These are phyloP conservation scores for Grammothele lineata DNA, from an alignment of 768 basidiomycete species.

Conservation along the genomic window DNA sequence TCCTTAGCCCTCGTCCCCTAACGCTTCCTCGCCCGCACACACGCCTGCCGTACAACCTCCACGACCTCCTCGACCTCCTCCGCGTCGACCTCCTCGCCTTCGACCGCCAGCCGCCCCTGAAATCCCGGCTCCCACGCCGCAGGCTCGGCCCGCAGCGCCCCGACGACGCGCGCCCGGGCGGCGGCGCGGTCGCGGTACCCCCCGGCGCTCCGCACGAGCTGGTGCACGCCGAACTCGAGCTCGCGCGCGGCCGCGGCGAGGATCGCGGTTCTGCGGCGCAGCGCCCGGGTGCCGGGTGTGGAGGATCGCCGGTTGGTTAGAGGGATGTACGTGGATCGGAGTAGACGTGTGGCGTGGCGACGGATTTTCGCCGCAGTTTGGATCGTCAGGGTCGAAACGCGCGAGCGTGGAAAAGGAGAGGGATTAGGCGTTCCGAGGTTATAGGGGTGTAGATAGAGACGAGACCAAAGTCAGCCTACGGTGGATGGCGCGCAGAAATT, in stretches of 20 bases:
- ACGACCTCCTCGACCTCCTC: slow-evolving; percentile 37
- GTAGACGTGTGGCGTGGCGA: no score
- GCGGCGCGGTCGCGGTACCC: slow-evolving; percentile 44
- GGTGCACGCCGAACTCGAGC: slow-evolving; percentile 45
- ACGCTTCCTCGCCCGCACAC: neutral
- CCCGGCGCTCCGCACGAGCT: slow-evolving; percentile 44
- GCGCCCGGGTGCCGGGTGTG: no score
- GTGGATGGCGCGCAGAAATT: no score
- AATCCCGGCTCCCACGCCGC: no score
- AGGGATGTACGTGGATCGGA: no score
- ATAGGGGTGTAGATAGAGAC: neutral
- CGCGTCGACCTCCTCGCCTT: slow-evolving; percentile 9
- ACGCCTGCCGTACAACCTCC: slow-evolving; percentile 8
- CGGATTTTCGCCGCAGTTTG: neutral
- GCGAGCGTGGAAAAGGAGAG: neutral
- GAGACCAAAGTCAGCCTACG: no score
- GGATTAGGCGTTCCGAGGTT: neutral
- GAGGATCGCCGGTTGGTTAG: no score
- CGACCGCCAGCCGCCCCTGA: neutral
- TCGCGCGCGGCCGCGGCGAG: slow-evolving; percentile 39
- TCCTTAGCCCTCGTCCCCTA: no score
- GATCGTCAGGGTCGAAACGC: neutral
- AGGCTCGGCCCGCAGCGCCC: no score
- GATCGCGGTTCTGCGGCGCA: slow-evolving; percentile 33
- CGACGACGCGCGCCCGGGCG: slow-evolving; percentile 32